Base-by-base conservation (phyloP, 2,329 filamentous ascomycete genomes). In the Alternaria ventricosa region DNA sequence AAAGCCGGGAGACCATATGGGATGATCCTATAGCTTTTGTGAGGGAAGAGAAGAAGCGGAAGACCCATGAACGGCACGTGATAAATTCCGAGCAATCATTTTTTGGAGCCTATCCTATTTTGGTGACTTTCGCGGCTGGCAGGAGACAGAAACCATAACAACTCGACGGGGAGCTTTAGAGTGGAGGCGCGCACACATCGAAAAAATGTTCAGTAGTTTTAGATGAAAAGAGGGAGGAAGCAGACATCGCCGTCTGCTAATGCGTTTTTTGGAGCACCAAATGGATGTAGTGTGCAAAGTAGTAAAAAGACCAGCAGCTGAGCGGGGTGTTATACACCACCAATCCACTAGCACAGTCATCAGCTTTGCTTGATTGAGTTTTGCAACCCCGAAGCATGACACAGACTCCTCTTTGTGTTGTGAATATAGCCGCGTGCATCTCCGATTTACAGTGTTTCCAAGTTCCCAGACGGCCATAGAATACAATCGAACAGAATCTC, bases 361-460 rank as follows among this genome's bases (percentile, higher is more conserved):
- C 0, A 9, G 15, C 2, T 5, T 36, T 41, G 33, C 8, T 41
- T 28, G 12, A 1, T 4, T n/a, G 8, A 0, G 8, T 41, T n/a
- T 41, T 4, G 33, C 33, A 41, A 36, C 0, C 0, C 30, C 30
- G 30, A 4, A 36, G 30, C 30, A 36, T 36, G 12, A 30, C 28
- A 6, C 12, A 30, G 28, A 30, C 13, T 3, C 13, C 28, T 30
- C 6, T 30, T 13, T 5, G 28, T 36, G 5, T 18, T n/a, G 15
- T n/a, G 33, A 6, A 10, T 15, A 41, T 41, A 1, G 15, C 33
- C 0, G 33, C 33, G 33, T 1, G 33, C 15, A 0, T 10, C 0
- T 1, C 33, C 33, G 33, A 41, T 18, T 41, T 41, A 10, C 1
- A n/a, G 33, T 18, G 15, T 10, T 18, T 41, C 4, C 15, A 41